A percentile compares a stretch with the other conserved stretches of the same genome.
These are phyloP conservation scores for Kwoniella pini DNA, from an alignment of 768 basidiomycete genomes.

Conservation along the genomic window DNA sequence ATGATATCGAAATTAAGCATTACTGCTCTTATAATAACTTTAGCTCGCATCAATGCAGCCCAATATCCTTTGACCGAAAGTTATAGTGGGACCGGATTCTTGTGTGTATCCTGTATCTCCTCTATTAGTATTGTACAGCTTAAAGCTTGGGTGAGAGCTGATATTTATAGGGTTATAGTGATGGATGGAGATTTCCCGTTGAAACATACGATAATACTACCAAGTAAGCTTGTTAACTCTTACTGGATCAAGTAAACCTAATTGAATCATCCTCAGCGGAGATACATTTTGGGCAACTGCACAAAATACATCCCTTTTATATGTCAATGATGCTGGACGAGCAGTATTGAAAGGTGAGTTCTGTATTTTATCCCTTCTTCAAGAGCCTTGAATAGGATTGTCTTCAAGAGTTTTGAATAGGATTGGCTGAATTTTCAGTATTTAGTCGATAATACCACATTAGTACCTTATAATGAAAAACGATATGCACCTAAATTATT, in stretches of 20 bases:
- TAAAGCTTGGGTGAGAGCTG: conserved; percentile 1
- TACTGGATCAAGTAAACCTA: neutral
- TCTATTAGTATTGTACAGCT: too few relatives aligned
- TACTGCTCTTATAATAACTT: too few relatives aligned
- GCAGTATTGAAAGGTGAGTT: conserved; percentile 43
- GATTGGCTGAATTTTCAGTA: neutral
- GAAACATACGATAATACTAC: conserved; percentile 50
- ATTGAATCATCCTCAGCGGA: conserved; percentile 24
- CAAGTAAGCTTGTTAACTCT: conserved; percentile 32
- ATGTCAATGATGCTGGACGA: conserved; percentile 25
- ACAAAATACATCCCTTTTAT: conserved; percentile 38
- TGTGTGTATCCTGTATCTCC: too few relatives aligned
- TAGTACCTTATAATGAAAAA: conserved; percentile 52
- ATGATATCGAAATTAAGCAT: too few relatives aligned
- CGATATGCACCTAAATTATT: conserved; percentile 51
- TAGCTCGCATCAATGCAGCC: neutral
- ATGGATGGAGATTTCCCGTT: conserved; percentile 36
- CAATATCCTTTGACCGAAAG: conserved; percentile 16
- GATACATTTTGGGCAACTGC: conserved; percentile 48
- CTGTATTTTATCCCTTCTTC: too few relatives aligned
- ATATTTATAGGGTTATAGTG: conserved; percentile 21
- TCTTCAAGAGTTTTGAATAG: too few relatives aligned
- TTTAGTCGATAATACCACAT: conserved; percentile 47
- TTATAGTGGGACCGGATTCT: conserved; percentile 14
- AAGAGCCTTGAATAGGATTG: too few relatives aligned